Evolutionary conservation across 2,329 filamentous ascomycete species (phyloP), one percentile per base, ranked within the genome.

Genomic region (Apiospora marii): DNA sequence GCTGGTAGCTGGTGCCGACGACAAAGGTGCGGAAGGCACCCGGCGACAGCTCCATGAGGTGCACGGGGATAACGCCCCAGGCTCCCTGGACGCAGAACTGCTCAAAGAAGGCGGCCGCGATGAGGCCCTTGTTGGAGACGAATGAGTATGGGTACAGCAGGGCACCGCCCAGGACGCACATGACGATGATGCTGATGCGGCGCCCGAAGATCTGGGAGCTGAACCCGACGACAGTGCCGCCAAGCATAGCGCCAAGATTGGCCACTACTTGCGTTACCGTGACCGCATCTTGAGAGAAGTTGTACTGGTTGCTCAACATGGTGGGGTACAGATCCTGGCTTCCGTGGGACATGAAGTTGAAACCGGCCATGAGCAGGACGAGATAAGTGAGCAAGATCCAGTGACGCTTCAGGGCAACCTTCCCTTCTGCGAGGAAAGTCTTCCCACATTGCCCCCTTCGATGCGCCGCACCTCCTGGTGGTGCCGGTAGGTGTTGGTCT

Each of bases 341-440:
- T 71, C 93, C 93, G 79, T 95, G 93, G 24, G 91, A 93, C 93
- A 96, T 95, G 80, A 96, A 97, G 83, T 97, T 97, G 86, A 97
- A 96, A 4, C 94, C 94, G 1, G 94, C 92, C 94, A 97, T 97
- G 51, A 97, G 86, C 27, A 97, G 85, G 8, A 97, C 93, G 72
- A 97, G 86, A 83, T 98, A 98, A 48, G 91, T 85, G 72, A 98
- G 85, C 2, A 97, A 82, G 19, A 94, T 75, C 95, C 95, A 97
- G 82, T 97, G 94, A 14, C 90, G 89, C 82, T 90, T 92, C 43
- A 97, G 79, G 0, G 94, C 94, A 0, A 95, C 89, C 77, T 93
- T 93, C 74, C 93, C 94, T 82, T 97, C 94, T 0, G 87, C 83
- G 37, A 96, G 71, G 80, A 97, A 96, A 0, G 92, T 90, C 67